Conservation (phyloP, 768 basidiomycete genomes). For the Infundibulicybe gibba region DNA sequence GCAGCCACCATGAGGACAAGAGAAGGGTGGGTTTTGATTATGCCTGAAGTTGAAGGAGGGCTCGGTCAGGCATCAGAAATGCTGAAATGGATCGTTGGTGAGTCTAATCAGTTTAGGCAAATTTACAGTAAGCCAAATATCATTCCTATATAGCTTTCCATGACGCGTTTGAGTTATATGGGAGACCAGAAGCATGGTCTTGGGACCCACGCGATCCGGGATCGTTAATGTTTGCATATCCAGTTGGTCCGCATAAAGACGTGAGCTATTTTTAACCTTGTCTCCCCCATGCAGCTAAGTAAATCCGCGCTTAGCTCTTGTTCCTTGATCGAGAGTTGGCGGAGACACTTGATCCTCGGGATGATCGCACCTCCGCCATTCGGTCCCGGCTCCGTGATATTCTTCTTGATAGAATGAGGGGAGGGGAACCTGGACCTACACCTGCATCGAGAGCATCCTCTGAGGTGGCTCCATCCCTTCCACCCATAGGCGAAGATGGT, state of each 20-base stretch:
- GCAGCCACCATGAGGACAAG: conserved; percentile 58
- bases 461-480: conserved; percentile 29
- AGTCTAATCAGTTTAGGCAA: conserved; percentile 18
- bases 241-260: conserved; percentile 78
- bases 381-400: conserved; percentile 61
- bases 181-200: conserved; percentile 78
- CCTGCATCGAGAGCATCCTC: conserved; percentile 10
- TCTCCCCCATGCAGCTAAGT: conserved; percentile 9
- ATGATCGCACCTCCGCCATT: conserved; percentile 72
- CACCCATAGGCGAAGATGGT: conserved; percentile 25
- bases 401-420: conserved; percentile 61
- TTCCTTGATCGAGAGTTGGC: conserved; percentile 87
- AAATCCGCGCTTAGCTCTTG: conserved; percentile 48
- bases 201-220: conserved; percentile 85
- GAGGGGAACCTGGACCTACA: conserved; percentile 16
- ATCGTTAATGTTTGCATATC: conserved; percentile 94
- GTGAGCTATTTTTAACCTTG: conserved; percentile 41
- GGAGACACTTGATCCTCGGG: conserved; percentile 70
- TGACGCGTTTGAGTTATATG: conserved; percentile 86
- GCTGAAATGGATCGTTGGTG: conserved; percentile 88
- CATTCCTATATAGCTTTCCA: conserved; percentile 55
- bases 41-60: conserved; percentile 78
- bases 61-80: conserved; percentile 72
- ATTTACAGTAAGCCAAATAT: conserved; percentile 9
- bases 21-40: conserved; percentile 85